These are phyloP conservation scores for Candida ovalis DNA, from an alignment of 805 yeast genomes.

Conservation along the genomic window DNA sequence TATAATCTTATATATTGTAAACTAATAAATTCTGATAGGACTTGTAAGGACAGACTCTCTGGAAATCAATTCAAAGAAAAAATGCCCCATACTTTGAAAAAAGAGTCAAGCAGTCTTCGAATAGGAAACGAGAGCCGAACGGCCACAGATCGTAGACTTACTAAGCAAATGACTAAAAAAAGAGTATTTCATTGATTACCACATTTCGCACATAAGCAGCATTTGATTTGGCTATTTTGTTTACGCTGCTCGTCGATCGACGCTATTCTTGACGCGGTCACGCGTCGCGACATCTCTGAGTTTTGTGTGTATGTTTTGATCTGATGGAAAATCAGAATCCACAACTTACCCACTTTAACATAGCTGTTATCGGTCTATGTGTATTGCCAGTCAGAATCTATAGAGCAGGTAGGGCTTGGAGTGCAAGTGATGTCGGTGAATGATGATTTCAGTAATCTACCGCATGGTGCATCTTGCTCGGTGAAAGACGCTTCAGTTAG, in stretches of 20 bases:
- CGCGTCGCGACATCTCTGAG: background rate
- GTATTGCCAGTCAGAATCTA: too few species aligned
- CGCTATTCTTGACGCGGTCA: background rate
- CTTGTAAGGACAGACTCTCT: too few species aligned
- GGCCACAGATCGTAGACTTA: too few species aligned
- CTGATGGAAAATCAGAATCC: background rate
- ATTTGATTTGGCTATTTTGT: too few species aligned
- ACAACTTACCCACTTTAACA: too few species aligned
- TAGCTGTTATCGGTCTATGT: background rate
- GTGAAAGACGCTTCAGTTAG: conserved; percentile 5
- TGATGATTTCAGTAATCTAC: background rate
- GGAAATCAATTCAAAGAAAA: too few species aligned
- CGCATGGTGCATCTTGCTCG: background rate
- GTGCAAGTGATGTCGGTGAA: background rate
- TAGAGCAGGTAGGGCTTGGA: background rate
- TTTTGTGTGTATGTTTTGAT: conserved; percentile 3
- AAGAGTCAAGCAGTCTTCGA: too few species aligned
- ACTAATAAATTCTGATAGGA: too few species aligned
- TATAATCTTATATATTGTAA: background rate
- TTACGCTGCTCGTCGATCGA: background rate
- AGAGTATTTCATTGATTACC: too few species aligned
- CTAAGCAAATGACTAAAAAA: background rate
- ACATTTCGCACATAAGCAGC: too few species aligned
- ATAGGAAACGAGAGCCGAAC: too few species aligned
- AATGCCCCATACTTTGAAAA: too few species aligned